A percentile compares a stretch with the other conserved stretches of the same genome.
These are phyloP conservation scores for Myochromella boudieri DNA, from an alignment of 768 basidiomycete species.

Conservation along the genomic window DNA sequence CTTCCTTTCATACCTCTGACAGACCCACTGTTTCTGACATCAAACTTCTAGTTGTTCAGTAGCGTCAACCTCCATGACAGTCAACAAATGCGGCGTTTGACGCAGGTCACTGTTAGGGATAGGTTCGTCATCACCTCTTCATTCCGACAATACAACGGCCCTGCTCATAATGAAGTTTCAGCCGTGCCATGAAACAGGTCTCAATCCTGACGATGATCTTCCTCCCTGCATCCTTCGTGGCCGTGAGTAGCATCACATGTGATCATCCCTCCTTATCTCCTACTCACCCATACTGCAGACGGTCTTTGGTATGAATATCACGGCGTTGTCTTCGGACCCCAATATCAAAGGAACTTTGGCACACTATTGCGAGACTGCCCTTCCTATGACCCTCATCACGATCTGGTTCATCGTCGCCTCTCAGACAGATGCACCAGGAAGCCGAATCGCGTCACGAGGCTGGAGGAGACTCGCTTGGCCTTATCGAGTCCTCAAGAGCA, in stretches of 20 bases:
- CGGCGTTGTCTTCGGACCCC: slow-evolving; percentile 29
- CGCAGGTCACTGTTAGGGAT: slow-evolving; percentile 44
- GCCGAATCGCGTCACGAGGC: not conserved
- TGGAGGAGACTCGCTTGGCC: slow-evolving; percentile 16
- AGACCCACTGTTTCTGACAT: not conserved
- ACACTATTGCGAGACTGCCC: slow-evolving; percentile 37
- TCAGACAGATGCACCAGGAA: slow-evolving; percentile 26
- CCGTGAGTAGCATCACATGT: slow-evolving; percentile 19
- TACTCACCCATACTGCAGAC: slow-evolving; percentile 19
- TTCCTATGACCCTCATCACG: slow-evolving; percentile 41
- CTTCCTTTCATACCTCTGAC: slow-evolving; percentile 1
- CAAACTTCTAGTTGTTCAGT: slow-evolving; percentile 45
- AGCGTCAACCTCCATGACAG: slow-evolving; percentile 58
- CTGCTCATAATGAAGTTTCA: slow-evolving; percentile 1
- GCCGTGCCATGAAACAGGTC: slow-evolving; percentile 35
- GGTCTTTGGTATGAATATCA: slow-evolving; percentile 40
- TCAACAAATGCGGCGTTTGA: slow-evolving; percentile 48
- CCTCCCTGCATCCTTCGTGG: slow-evolving; percentile 41
- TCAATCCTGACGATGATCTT: slow-evolving; percentile 51
- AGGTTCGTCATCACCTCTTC: slow-evolving; percentile 26
- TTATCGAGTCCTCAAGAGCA: not conserved
- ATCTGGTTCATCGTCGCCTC: slow-evolving; percentile 47
- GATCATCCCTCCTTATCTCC: not conserved
- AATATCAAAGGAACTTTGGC: slow-evolving; percentile 27
- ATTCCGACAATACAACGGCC: not conserved